phyloP scores from a whole-genome alignment of 805 yeast species.

The Candida oleophila region DNA sequence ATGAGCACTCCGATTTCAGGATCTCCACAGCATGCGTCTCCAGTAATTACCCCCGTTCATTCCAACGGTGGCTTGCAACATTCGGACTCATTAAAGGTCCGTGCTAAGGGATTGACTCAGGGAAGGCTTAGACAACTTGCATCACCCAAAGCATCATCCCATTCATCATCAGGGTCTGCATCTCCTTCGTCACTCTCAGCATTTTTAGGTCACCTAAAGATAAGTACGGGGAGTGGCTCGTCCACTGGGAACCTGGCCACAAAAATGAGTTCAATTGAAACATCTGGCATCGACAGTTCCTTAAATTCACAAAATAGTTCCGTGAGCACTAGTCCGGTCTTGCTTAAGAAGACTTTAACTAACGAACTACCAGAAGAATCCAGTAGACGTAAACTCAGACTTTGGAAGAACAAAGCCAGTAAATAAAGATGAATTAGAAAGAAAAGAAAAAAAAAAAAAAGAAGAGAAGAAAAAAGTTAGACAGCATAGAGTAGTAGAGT shows the following conservation, averaged over 20 bases:
- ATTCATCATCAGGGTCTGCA: conserved; percentile 3
- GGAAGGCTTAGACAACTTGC: conserved; percentile 3
- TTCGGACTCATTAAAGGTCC: background rate
- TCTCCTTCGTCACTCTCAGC: conserved; percentile 7
- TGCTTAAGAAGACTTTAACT: background rate
- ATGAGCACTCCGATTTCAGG: background rate
- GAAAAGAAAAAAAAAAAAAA: too few relatives aligned
- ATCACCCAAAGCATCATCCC: conserved; percentile 2
- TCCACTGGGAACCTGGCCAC: background rate
- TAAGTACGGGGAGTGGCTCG: conserved; percentile 1
- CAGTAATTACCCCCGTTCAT: conserved; percentile 2
- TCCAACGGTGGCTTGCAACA: background rate
- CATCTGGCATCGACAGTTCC: background rate
- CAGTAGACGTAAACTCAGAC: background rate
- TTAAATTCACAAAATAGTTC: background rate
- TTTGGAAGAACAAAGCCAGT: background rate
- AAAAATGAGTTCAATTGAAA: background rate
- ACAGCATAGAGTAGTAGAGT: too few relatives aligned
- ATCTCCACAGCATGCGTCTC: background rate
- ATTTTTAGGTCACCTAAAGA: conserved; percentile 5
- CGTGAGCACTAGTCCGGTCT: background rate
- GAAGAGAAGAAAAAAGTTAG: too few relatives aligned
- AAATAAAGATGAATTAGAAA: background rate
- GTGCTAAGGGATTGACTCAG: background rate
- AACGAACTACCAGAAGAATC: background rate